phyloP scores from a whole-genome alignment of 495 filamentous ascomycete species.

The Apiosordaria backusii region DNA sequence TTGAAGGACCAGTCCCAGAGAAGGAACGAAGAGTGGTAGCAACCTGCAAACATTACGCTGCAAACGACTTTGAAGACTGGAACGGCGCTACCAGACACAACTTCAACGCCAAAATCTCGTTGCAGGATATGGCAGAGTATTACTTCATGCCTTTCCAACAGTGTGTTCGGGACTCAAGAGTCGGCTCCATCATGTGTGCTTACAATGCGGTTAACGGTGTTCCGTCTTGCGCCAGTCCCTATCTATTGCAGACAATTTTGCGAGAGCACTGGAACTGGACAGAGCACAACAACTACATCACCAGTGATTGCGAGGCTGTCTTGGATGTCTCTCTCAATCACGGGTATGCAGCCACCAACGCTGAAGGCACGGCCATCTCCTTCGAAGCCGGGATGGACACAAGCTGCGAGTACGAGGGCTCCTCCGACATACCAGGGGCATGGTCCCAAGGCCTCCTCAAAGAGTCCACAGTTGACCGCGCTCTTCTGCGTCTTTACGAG shows the following conservation, averaged over 20 bases:
- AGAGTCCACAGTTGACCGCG: conserved; percentile 21
- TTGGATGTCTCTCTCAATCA: conserved; percentile 34
- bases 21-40: conserved; percentile 18
- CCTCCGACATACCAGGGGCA: conserved; percentile 26
- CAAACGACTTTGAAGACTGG: conserved; percentile 57
- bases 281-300: conserved; percentile 41
- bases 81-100: conserved; percentile 30
- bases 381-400: conserved; percentile 24
- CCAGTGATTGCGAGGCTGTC: conserved; percentile 46
- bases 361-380: conserved; percentile 24
- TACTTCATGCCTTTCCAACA: conserved; percentile 48
- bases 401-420: conserved; percentile 21
- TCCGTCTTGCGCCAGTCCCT: conserved; percentile 43
- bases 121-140: conserved; percentile 47
- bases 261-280: conserved; percentile 47
- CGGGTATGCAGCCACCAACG: conserved; percentile 23
- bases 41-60: conserved; percentile 44
- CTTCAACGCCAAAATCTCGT: conserved; percentile 40
- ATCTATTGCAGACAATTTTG: conserved; percentile 41
- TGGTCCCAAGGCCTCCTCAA: conserved; percentile 18
- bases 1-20: conserved; percentile 20
- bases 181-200: conserved; percentile 47
- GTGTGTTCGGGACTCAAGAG: conserved; percentile 43
- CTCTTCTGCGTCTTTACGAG: conserved; percentile 33
- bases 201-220: conserved; percentile 48